Evolutionary conservation across 2,329 filamentous ascomycete species (phyloP), one percentile per base, ranked within the genome.

Genomic region (Epichloe gansuensis): DNA sequence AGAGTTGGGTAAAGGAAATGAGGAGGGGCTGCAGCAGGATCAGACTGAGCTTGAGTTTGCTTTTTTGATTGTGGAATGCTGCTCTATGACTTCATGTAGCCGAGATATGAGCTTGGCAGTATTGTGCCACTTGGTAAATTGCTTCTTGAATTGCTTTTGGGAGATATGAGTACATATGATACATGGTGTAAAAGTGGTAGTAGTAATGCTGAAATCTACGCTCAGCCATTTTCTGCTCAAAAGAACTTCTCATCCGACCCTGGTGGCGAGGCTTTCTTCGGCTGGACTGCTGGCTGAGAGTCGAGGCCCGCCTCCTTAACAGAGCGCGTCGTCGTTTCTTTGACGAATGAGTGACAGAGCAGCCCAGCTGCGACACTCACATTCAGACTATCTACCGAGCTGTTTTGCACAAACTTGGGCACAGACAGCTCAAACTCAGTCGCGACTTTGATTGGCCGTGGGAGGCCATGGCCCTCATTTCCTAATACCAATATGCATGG

Each of bases 281-380:
- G 9, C 35, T 9, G 2, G 7, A 44, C 41, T n/a, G 41, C 41
- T 21, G 2, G 34, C 34, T 34, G 21, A 6, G 34, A 31, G 15
- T 0, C 13, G 9, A 4, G 13, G 12, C 9, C 31, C 41, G 21
- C 5, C n/a, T 43, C 17, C 31, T 38, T 25, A 23, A n/a, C 40
- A 49, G 47, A 42, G 11, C 17, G 25, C 27, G 11, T 21, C 17
- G 40, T 31, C 13, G 49, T 17, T 38, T 53, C 66, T 60, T 69
- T 76, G 60, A 87, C 64, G 61, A 93, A 88, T 0, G 83, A 74
- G 56, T 83, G 77, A 55, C 83, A 84, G 49, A 97, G 69, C 47
- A 97, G 71, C 1, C 81, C 89, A 6, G 87, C 81, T 1, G 93
- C 91, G 21, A 95, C 90, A 63, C 87, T 89, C 40, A 97, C 93